Percentiles rank a stretch among this genome's conserved stretches.
Evolutionary conservation across 179 eudicot genomes (phyloP).

Genomic region (Spergularia azorica): DNA sequence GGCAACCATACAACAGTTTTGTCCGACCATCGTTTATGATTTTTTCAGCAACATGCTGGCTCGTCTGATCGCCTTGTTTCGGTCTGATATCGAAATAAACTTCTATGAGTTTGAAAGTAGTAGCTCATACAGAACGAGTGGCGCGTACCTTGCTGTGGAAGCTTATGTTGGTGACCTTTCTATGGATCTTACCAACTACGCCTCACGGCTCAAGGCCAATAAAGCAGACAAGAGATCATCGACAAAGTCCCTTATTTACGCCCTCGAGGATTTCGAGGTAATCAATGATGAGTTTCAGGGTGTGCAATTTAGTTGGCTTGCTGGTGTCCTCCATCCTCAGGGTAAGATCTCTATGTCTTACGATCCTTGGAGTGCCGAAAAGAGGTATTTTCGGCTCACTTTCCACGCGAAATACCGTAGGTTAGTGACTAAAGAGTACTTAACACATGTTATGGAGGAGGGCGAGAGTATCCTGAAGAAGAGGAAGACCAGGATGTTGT

Average conservation of each 20-base stretch:
- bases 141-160: conserved; percentile 42
- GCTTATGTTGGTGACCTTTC: conserved; percentile 32
- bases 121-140: conserved; percentile 9
- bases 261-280: conserved; percentile 36
- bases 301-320: conserved; percentile 30
- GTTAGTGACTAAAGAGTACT: conserved; percentile 27
- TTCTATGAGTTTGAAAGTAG: conserved; percentile 36
- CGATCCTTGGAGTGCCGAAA: conserved; percentile 29
- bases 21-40: conserved; percentile 14
- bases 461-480: conserved; percentile 37
- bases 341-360: conserved; percentile 25
- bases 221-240: conserved; percentile 27
- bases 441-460: conserved; percentile 36
- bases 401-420: conserved; percentile 38
- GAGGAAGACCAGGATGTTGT: conserved; percentile 37
- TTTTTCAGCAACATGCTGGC: neutral
- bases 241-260: conserved; percentile 19
- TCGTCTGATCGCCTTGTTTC: conserved; percentile 5
- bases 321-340: conserved; percentile 7
- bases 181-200: neutral
- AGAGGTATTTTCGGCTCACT: conserved; percentile 38
- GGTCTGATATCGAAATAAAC: conserved; percentile 43
- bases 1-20: conserved; percentile 40
- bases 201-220: conserved; percentile 10
- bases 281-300: conserved; percentile 32